Evolutionary conservation across 306 rosid species (phyloP), one percentile per base, ranked within the genome.

Genomic region (Rosa lucieae): DNA sequence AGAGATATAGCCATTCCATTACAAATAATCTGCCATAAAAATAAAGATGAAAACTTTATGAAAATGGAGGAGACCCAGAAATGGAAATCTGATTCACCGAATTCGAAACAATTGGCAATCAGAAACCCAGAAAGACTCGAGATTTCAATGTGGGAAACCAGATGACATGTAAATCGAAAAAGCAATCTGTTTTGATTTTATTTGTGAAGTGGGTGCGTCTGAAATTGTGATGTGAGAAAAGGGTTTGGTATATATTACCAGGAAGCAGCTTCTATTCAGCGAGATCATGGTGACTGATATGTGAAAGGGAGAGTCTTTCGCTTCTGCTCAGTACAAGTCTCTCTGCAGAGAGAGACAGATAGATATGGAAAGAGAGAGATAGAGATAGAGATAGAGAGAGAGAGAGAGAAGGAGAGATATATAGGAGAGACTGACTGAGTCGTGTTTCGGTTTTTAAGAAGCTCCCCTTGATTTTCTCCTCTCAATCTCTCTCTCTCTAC

Each of bases 251-350:
- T 35, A 71, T 32, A 49, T 20, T 88, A 92, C 96, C 97, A 85
- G 73, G 66, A 90, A 86, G 66, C 84, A 70, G 85, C 82, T 76
- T 81, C 85, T 75, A n/a, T 39, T 76, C 44, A 84, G 79, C 58
- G 97, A 89, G 77, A 88, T 76, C 91, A 89, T 88, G 83, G 76
- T 62, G 78, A 80, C 77, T 39, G 86, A 85, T 82, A 21, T 81
- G 82, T 53, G 75, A 51, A 86, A 56, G 37, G 37, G 76, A 67
- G 89, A 69, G 80, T 77, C 62, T 81, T 82, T 58, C 83, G 90
- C 78, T 58, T 61, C n/a, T 63, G 26, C 62, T 49, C 46, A 65
- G 44, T 37, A 32, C 70, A 5, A 43, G 18, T 12, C 18, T 58
- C 37, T 5, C 49, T 65, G 59, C 37, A 32, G 37, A 32, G 37